A percentile compares a stretch with the other conserved stretches of the same genome.
Evolutionary conservation across 345 rosid genomes (phyloP).

Genomic region (Pelargonium nanum): DNA sequence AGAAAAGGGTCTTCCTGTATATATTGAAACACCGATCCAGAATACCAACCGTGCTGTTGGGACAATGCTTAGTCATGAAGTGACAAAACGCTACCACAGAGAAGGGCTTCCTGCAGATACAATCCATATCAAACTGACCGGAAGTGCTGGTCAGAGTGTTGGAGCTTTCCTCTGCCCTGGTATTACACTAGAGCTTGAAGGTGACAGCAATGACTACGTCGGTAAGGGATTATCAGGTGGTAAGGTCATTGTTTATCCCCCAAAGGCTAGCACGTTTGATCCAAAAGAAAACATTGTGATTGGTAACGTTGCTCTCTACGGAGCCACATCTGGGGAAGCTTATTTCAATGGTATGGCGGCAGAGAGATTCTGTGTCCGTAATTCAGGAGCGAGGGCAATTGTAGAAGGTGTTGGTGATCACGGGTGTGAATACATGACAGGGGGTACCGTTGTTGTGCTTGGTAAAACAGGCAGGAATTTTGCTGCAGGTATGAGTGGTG

Average conservation of each 20-base stretch:
- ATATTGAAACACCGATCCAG: slow-evolving; percentile 64
- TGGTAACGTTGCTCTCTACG: slow-evolving; percentile 96
- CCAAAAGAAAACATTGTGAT: slow-evolving; percentile 94
- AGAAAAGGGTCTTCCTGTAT: slow-evolving; percentile 75
- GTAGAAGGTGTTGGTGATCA: slow-evolving; percentile 99
- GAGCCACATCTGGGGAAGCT: slow-evolving; percentile 87
- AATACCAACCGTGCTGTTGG: slow-evolving; percentile 99
- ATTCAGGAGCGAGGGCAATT: slow-evolving; percentile 96
- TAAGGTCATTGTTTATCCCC: slow-evolving; percentile 88
- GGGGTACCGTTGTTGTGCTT: slow-evolving; percentile 90
- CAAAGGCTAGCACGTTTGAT: slow-evolving; percentile 73
- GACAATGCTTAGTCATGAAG: slow-evolving; percentile 99
- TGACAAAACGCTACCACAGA: slow-evolving; percentile 70
- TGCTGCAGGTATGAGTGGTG: slow-evolving; percentile 99
- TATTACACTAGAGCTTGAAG: slow-evolving; percentile 80
- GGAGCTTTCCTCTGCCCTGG: slow-evolving; percentile 98
- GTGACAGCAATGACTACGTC: slow-evolving; percentile 94
- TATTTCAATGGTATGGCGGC: slow-evolving; percentile 99
- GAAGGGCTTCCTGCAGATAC: slow-evolving; percentile 83
- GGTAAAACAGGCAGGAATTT: slow-evolving; percentile 98
- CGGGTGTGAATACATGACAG: slow-evolving; percentile 99
- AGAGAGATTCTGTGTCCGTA: slow-evolving; percentile 96
- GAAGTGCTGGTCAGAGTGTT: slow-evolving; percentile 99
- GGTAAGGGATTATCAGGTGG: slow-evolving; percentile 99
- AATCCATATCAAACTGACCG: slow-evolving; percentile 70